Evolutionary conservation across 495 filamentous ascomycete species (phyloP), one percentile per base, ranked within the genome.

Genomic region (Bryoglossum gracile): DNA sequence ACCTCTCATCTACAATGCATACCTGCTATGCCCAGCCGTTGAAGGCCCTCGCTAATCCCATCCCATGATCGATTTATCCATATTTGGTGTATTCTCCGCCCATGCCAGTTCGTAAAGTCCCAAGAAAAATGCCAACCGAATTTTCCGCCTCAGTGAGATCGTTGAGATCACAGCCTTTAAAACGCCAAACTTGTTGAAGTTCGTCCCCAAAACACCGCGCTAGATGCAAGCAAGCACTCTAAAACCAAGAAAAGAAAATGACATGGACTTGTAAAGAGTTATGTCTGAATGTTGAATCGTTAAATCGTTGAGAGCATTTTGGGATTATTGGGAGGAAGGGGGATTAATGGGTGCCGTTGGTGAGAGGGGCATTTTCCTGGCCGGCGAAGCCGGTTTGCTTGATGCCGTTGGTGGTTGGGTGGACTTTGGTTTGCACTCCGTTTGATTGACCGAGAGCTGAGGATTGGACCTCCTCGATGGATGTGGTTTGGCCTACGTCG

Each of bases 141-240:
- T 30, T 50, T 53, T 43, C 17, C 11, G 40, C 19, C 16, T 43
- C 43, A 45, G 40, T 34, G 43, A 49, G 51, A 59, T 59, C 50
- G 57, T 59, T 59, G 57, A 59, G 57, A 62, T 51, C 49, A 14
- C 51, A 35, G 23, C 22, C 53, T 48, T 46, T 39, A 35, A 36
- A 62, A 62, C 55, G 59, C 63, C 66, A 62, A 62, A 68, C 65
- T 60, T 69, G 66, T 69, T 68, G 66, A 68, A 68, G 13, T 30
- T 6, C 5, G 60, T 67, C 42, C 49, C 52, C 35, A 38, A 43
- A 54, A 59, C 54, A 57, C 54, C 54, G 46, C 47, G 53, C 53
- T 57, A 51, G 24, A 59, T 56, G 52, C 49, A 61, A 48, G 30
- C 39, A n/a, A 34, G 50, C 55, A 48, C 33, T 48, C 33, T 30